Percentiles rank a stretch among this genome's conserved stretches.
phyloP scores from a whole-genome alignment of 257 asterid genomes.

The Gardenia jasminoides region DNA sequence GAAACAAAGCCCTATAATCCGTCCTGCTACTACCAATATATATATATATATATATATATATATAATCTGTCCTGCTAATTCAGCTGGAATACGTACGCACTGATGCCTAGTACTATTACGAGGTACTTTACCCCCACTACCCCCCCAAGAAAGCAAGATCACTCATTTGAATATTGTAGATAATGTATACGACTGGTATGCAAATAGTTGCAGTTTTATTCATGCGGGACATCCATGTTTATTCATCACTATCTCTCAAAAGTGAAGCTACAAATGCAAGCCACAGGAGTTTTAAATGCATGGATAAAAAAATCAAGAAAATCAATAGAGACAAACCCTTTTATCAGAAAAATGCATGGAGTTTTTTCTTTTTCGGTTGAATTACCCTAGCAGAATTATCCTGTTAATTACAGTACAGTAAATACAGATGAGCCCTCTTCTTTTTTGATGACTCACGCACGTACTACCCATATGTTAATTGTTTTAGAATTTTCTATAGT shows the following conservation, averaged over 20 bases:
- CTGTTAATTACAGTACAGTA: neutral
- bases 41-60: too few relatives aligned
- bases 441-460: neutral
- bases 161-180: neutral
- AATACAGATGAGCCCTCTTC: neutral
- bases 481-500: too few relatives aligned
- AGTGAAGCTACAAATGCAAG: neutral
- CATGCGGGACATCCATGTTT: neutral
- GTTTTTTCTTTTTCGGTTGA: neutral
- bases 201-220: neutral
- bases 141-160: neutral
- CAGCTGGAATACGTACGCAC: neutral
- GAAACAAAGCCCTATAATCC: neutral
- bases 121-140: neutral
- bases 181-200: neutral
- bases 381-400: neutral
- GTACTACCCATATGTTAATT: too few relatives aligned
- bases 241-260: constrained; percentile 3
- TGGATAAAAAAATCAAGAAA: neutral
- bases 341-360: too few relatives aligned
- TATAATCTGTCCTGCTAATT: neutral
- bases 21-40: too few relatives aligned
- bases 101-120: neutral
- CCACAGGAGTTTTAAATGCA: neutral
- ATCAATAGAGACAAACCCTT: neutral